Evolutionary conservation across 768 basidiomycete genomes (phyloP).

Genomic region (Amanita pallidorosea): DNA sequence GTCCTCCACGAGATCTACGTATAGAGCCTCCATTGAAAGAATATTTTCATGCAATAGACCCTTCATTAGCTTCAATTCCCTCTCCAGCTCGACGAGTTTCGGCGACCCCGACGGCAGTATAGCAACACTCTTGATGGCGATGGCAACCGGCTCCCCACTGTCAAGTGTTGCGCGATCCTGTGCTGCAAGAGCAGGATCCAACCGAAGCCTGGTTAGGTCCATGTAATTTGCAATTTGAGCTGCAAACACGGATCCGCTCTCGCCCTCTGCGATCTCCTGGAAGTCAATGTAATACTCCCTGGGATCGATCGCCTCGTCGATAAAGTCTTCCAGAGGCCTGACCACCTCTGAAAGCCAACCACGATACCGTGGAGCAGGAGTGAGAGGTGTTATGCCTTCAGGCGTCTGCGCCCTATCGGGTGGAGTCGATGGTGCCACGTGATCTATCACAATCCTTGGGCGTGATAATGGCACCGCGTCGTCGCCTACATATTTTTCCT

Average conservation of each 20-base stretch:
- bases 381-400: constrained; percentile 21
- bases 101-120: constrained; percentile 45
- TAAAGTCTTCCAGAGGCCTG: constrained; percentile 48
- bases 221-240: constrained; percentile 23
- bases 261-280: constrained; percentile 76
- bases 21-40: constrained; percentile 57
- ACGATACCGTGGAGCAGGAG: constrained; percentile 41
- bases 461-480: constrained; percentile 9
- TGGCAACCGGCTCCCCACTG: constrained; percentile 27
- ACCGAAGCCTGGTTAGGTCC: constrained; percentile 23
- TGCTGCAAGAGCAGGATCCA: constrained; percentile 28
- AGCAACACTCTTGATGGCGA: constrained; percentile 70
- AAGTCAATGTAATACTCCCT: constrained; percentile 53
- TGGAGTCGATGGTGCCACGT: constrained; percentile 8
- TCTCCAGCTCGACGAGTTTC: constrained; percentile 53
- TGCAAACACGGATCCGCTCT: constrained; percentile 60
- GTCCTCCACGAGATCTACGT: constrained; percentile 55
- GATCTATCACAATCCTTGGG: constrained; percentile 26
- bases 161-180: constrained; percentile 25
- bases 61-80: constrained; percentile 51
- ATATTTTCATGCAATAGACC: constrained; percentile 51
- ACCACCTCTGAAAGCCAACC: constrained; percentile 57
- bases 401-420: constrained; percentile 17
- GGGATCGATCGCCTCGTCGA: constrained; percentile 54
- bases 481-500: constrained; percentile 11